Base-by-base conservation (phyloP, 2,329 filamentous ascomycete genomes). In the Neonectria punicea region DNA sequence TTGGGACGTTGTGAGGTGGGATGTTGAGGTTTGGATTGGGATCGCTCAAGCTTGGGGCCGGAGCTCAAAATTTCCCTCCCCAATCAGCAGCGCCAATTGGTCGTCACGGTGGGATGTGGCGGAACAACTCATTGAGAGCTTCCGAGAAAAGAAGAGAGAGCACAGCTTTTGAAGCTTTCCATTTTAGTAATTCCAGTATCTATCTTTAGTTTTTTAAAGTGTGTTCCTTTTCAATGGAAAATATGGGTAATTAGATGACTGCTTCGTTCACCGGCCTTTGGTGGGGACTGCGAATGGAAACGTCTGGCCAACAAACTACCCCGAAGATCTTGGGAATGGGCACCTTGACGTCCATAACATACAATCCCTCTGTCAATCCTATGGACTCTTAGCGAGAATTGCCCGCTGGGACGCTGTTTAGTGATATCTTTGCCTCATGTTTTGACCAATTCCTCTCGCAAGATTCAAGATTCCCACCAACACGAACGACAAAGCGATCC, bases 41-140 rank as follows among this genome's bases (percentile, higher is more conserved):
- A 49, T 49, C 62, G 63, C 67, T 61, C 51, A 55, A 67, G 63
- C 65, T 67, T 54, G 51, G 46, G 43, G 20, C 28, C 41, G 62
- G 41, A 73, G 65, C 69, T 73, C 58, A 58, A 74, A 74, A 73
- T 72, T 74, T 71, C 68, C 65, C 36, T 34, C 47, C 25, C 16
- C 53, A 59, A 68, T 66, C 43, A 68, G 54, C 56, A 53, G 44
- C 34, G 58, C 59, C 70, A 72, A 70, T 74, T 73, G 67, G 56
- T 49, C 39, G n/a, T 43, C 9, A 39, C 14, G 6, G 13, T 5
- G n/a, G 39, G n/a, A 18, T 11, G 39, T 11, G 39, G 39, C 39
- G n/a, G 39, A 43, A 18, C 39, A 20, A 20, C 39, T 8, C 39
- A 20, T 20, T 20, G n/a, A 20, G 39, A 11, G 8, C 39, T 18